A percentile compares a stretch with the other conserved stretches of the same genome.
Conservation (phyloP, 352 stramenopile genomes). For the Halophytophthora polymorphica region DNA sequence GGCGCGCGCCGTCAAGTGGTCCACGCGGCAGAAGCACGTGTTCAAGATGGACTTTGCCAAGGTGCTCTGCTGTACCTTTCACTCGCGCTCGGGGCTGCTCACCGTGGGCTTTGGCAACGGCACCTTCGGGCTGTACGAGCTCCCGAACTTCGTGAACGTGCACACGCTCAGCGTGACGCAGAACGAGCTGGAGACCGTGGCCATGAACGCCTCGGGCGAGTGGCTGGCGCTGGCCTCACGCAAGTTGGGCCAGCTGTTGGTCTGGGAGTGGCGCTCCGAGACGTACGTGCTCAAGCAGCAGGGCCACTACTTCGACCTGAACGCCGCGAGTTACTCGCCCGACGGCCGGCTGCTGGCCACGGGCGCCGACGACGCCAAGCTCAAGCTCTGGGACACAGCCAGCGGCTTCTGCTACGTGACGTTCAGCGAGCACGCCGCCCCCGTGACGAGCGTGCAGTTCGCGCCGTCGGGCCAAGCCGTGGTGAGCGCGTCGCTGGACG, state of each 20-base stretch:
- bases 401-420: slow-evolving; percentile 99
- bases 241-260: slow-evolving; percentile 97
- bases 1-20: slow-evolving; percentile 79
- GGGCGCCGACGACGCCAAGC: slow-evolving; percentile 97
- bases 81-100: slow-evolving; percentile 84
- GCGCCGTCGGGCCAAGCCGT: slow-evolving; percentile 90
- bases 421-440: slow-evolving; percentile 96
- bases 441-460: slow-evolving; percentile 96
- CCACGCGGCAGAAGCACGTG: slow-evolving; percentile 81
- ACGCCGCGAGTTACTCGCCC: slow-evolving; percentile 95
- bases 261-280: slow-evolving; percentile 99
- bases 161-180: slow-evolving; percentile 94
- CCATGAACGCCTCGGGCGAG: slow-evolving; percentile 95
- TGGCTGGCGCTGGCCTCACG: slow-evolving; percentile 98
- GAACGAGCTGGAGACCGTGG: slow-evolving; percentile 89
- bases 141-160: slow-evolving; percentile 95
- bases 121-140: slow-evolving; percentile 98
- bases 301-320: slow-evolving; percentile 98
- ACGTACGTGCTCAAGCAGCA: slow-evolving; percentile 99
- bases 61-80: slow-evolving; percentile 89
- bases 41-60: slow-evolving; percentile 91
- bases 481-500: slow-evolving; percentile 96
- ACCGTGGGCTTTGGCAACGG: slow-evolving; percentile 96
- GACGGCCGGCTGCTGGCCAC: slow-evolving; percentile 96
- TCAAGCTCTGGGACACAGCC: slow-evolving; percentile 98